Percentiles rank a stretch among this genome's conserved stretches.
Evolutionary conservation across 495 filamentous ascomycete species (phyloP).

Genomic region (Penicillium argentinense): DNA sequence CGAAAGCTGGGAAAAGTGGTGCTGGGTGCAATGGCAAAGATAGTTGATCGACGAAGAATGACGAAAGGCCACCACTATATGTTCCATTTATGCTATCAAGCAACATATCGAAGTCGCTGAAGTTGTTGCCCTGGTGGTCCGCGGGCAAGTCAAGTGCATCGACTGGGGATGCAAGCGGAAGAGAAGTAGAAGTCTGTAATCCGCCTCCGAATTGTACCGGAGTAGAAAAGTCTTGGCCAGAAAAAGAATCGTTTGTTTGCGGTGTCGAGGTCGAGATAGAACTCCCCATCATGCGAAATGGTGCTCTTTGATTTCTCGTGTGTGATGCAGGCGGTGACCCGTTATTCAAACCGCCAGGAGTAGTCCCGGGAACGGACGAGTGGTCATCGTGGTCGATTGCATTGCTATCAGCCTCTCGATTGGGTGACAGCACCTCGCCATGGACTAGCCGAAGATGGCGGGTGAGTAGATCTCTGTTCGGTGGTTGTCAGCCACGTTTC

Average conservation of each 20-base stretch:
- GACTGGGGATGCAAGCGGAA: not conserved
- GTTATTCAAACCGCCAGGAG: not conserved
- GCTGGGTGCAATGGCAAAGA: not conserved
- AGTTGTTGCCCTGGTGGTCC: constrained; percentile 9
- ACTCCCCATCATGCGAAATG: no score
- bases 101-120: constrained; percentile 1
- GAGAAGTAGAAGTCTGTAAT: not conserved
- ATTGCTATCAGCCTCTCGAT: not conserved
- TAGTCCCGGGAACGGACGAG: not conserved
- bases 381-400: no score
- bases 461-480: not conserved
- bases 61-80: constrained; percentile 10
- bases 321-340: not conserved
- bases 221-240: not conserved
- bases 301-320: not conserved
- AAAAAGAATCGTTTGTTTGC: no score
- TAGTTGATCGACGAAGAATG: not conserved
- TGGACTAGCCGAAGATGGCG: not conserved
- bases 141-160: not conserved
- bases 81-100: constrained; percentile 9
- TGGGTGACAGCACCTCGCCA: not conserved
- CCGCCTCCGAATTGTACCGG: not conserved
- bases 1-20: not conserved
- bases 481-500: not conserved
- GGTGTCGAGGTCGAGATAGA: no score